phyloP scores from a whole-genome alignment of 2,329 filamentous ascomycete genomes.

The Aspergillus quadricinctus region DNA sequence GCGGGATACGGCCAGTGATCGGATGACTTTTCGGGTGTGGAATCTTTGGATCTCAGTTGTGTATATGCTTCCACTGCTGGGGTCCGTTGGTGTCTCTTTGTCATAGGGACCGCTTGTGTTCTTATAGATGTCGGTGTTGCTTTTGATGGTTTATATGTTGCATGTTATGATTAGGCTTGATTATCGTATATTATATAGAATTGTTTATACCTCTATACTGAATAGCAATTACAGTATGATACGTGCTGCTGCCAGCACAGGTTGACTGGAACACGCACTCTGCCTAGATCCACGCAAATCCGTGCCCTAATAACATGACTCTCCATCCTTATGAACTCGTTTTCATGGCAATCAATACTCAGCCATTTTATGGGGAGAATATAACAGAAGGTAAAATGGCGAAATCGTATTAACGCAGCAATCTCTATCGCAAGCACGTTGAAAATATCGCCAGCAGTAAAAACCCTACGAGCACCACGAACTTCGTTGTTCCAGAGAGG shows the following conservation, averaged over 20 bases:
- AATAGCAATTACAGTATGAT: not conserved
- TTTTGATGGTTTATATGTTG: not conserved
- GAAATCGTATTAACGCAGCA: too few relatives aligned
- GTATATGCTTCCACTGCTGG: constrained; percentile 1
- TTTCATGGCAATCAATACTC: too few relatives aligned
- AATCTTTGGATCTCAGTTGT: not conserved
- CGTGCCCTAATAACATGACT: too few relatives aligned
- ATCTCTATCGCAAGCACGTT: too few relatives aligned
- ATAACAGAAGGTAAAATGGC: too few relatives aligned
- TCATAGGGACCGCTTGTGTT: not conserved
- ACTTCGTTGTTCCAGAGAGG: too few relatives aligned
- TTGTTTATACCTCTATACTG: not conserved
- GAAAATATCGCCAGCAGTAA: too few relatives aligned
- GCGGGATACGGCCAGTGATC: not conserved
- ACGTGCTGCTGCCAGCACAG: not conserved
- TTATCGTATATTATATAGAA: not conserved
- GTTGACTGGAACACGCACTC: not conserved
- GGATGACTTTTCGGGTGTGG: not conserved
- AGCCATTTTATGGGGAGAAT: too few relatives aligned
- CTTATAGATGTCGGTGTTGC: not conserved
- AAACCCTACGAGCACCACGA: too few relatives aligned
- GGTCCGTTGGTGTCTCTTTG: not conserved
- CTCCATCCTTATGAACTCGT: too few relatives aligned
- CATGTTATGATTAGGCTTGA: not conserved
- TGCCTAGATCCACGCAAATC: too few relatives aligned